phyloP scores from a whole-genome alignment of 2,329 filamentous ascomycete species.

The Knoxdaviesia proteae region DNA sequence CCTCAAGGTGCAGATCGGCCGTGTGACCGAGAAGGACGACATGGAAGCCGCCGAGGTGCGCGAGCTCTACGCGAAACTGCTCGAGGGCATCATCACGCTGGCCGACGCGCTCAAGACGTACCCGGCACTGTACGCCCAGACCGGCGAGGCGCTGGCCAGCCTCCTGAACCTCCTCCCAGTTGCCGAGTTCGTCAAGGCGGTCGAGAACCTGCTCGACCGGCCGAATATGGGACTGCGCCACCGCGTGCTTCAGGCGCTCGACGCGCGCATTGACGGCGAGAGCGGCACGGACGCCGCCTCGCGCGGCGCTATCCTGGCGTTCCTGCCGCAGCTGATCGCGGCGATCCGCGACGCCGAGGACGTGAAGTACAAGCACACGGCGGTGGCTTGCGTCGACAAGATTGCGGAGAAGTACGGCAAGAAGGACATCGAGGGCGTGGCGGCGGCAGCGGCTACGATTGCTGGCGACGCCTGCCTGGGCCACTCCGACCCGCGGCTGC shows the following conservation, averaged over 20 bases:
- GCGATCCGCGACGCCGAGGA: slow-evolving; percentile 57
- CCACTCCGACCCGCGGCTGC: slow-evolving; percentile 49
- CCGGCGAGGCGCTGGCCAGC: slow-evolving; percentile 53
- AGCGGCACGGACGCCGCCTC: slow-evolving; percentile 47
- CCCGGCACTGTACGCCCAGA: slow-evolving; percentile 32
- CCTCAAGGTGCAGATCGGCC: slow-evolving; percentile 32
- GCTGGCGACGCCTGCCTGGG: slow-evolving; percentile 58
- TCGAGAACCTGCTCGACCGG: slow-evolving; percentile 60
- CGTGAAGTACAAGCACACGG: slow-evolving; percentile 60
- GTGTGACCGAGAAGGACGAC: slow-evolving; percentile 38
- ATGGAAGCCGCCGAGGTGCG: slow-evolving; percentile 46
- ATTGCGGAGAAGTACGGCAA: slow-evolving; percentile 92
- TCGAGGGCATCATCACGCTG: slow-evolving; percentile 44
- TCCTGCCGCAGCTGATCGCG: slow-evolving; percentile 57
- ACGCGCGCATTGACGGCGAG: slow-evolving; percentile 56
- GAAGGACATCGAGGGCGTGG: slow-evolving; percentile 61
- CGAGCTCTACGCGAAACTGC: slow-evolving; percentile 44
- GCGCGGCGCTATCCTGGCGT: slow-evolving; percentile 50
- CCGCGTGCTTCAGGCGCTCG: slow-evolving; percentile 63
- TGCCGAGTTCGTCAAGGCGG: slow-evolving; percentile 70
- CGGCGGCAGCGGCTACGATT: slow-evolving; percentile 56
- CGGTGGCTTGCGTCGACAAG: slow-evolving; percentile 76
- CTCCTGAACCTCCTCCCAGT: slow-evolving; percentile 74
- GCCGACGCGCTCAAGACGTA: slow-evolving; percentile 41
- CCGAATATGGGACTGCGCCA: slow-evolving; percentile 56